These are phyloP conservation scores for Diplocarpon rosae DNA, from an alignment of 2,329 filamentous ascomycete species.

Conservation along the genomic window DNA sequence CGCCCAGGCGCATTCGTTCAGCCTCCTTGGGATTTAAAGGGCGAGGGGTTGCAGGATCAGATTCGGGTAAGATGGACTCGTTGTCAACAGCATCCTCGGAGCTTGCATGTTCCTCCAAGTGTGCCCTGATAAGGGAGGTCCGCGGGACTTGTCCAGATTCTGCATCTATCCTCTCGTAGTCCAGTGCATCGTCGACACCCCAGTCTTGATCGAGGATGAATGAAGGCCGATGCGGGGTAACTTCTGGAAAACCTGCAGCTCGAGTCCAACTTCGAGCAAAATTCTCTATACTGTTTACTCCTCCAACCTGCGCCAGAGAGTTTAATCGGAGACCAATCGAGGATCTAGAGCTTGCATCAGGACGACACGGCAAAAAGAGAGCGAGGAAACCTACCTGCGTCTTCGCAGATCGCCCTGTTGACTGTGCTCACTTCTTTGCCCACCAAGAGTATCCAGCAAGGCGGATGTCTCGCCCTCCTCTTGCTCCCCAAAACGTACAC, in stretches of 20 bases:
- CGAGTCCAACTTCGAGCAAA: conserved; percentile 90
- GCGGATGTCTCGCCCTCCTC: conserved; percentile 13
- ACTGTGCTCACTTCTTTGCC: conserved; percentile 10
- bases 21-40: conserved; percentile 32
- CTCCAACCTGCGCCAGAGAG: conserved; percentile 61
- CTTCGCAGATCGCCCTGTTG: conserved; percentile 19
- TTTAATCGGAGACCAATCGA: conserved; percentile 47
- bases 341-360: conserved; percentile 33
- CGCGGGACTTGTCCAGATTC: conserved; percentile 18
- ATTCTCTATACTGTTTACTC: conserved; percentile 87
- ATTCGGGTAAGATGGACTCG: conserved; percentile 9
- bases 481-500: conserved; percentile 22
- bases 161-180: conserved; percentile 21
- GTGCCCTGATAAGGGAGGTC: conserved; percentile 38
- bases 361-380: neutral
- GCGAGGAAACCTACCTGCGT: conserved; percentile 17
- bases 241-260: conserved; percentile 78
- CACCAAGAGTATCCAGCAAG: conserved; percentile 6
- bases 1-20: conserved; percentile 11
- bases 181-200: conserved; percentile 13
- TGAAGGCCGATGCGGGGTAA: conserved; percentile 67
- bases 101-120: conserved; percentile 33
- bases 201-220: conserved; percentile 54
- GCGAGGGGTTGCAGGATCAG: conserved; percentile 14
- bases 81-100: conserved; percentile 24